Conservation (phyloP, 1,284 basidiomycete species). For the Pseudozyma sp. region DNA sequence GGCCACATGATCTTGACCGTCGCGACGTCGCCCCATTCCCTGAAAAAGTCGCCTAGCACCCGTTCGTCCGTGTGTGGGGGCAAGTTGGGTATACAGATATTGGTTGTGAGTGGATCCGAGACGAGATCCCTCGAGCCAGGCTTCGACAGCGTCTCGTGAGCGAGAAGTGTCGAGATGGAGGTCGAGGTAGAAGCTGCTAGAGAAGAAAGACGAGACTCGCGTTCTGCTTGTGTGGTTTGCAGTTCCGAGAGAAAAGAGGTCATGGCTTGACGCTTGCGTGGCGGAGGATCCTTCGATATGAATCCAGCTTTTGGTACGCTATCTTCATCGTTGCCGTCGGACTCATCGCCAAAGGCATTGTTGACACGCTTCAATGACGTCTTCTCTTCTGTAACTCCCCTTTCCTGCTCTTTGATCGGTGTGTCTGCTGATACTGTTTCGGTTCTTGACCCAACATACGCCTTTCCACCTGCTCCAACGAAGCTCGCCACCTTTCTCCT, state of each 20-base stretch:
- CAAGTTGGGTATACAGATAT: constrained; percentile 86
- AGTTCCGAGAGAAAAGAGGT: constrained; percentile 53
- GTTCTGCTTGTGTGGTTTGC: constrained; percentile 79
- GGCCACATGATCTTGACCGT: constrained; percentile 70
- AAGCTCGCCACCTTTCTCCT: constrained; percentile 28
- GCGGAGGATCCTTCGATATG: constrained; percentile 27
- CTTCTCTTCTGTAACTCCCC: neutral
- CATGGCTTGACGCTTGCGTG: constrained; percentile 52
- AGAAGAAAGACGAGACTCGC: constrained; percentile 79
- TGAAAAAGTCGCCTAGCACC: constrained; percentile 85
- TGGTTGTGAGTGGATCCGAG: constrained; percentile 84
- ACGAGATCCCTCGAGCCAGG: constrained; percentile 84
- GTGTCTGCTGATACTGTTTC: neutral
- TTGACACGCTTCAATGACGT: constrained; percentile 14
- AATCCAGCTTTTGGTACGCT: constrained; percentile 11
- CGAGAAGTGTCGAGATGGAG: constrained; percentile 41
- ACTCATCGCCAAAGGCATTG: constrained; percentile 40
- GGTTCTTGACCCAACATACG: constrained; percentile 24
- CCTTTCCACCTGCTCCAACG: constrained; percentile 51
- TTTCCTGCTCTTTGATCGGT: neutral
- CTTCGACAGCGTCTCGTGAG: constrained; percentile 82
- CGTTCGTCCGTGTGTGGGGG: constrained; percentile 86
- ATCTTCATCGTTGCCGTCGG: constrained; percentile 21
- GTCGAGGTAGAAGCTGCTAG: constrained; percentile 28
- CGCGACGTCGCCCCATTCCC: constrained; percentile 72